Evolutionary conservation across 2,329 filamentous ascomycete species (phyloP).

Genomic region (Aspergillus costaricaensis): DNA sequence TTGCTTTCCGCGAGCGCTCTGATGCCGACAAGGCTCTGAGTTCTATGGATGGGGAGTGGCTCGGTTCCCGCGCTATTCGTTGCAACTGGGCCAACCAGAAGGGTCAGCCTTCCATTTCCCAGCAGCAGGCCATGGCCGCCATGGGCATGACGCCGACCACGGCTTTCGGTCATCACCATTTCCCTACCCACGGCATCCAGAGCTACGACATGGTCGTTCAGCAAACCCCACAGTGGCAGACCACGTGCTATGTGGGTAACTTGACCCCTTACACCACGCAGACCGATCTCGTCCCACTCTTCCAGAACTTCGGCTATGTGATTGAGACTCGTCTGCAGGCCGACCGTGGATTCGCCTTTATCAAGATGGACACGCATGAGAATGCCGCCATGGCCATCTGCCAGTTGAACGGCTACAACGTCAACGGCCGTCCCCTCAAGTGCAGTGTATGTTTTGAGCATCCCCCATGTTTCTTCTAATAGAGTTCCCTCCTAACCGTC

Average conservation of each 20-base stretch:
- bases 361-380: slow-evolving; percentile 99
- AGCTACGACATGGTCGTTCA: slow-evolving; percentile 96
- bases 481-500: slow-evolving; percentile 33
- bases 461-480: slow-evolving; percentile 24
- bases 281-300: slow-evolving; percentile 93
- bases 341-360: slow-evolving; percentile 95
- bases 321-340: slow-evolving; percentile 97
- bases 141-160: slow-evolving; percentile 99
- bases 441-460: slow-evolving; percentile 77
- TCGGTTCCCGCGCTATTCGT: slow-evolving; percentile 94
- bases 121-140: slow-evolving; percentile 93
- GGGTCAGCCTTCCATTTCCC: slow-evolving; percentile 97
- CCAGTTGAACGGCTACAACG: slow-evolving; percentile 95
- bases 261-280: slow-evolving; percentile 96
- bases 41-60: slow-evolving; percentile 99
- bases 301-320: slow-evolving; percentile 98
- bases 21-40: slow-evolving; percentile 96
- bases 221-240: slow-evolving; percentile 97
- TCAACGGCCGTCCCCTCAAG: slow-evolving; percentile 94
- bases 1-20: slow-evolving; percentile 89
- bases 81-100: slow-evolving; percentile 99
- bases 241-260: slow-evolving; percentile 96
- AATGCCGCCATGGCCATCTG: slow-evolving; percentile 98
- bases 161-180: slow-evolving; percentile 94
- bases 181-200: slow-evolving; percentile 93